A percentile compares a stretch with the other conserved stretches of the same genome.
Evolutionary conservation across 1,139 yeast species (phyloP).

Genomic region (Blastobotrys illinoisensis): DNA sequence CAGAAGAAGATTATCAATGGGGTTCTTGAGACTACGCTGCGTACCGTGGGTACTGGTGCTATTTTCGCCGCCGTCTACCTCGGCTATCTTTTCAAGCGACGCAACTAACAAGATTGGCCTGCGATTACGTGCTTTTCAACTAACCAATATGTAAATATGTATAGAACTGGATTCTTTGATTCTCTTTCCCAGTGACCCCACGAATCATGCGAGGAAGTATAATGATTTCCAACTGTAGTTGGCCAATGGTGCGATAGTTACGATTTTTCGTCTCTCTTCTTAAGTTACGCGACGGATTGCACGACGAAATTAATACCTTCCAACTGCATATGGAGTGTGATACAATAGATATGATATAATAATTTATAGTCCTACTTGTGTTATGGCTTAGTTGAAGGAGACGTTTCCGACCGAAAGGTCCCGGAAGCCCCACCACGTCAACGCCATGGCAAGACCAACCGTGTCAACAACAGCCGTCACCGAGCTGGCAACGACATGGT

Average conservation of each 20-base stretch:
- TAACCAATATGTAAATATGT: not conserved
- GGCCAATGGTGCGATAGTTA: too few relatives aligned
- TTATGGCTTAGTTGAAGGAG: not conserved
- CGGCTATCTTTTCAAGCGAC: not conserved
- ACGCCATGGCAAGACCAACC: slow-evolving; percentile 37
- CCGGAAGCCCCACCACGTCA: slow-evolving; percentile 35
- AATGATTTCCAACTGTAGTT: too few relatives aligned
- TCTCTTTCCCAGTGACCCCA: too few relatives aligned
- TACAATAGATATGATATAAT: too few relatives aligned
- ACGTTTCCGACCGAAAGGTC: slow-evolving; percentile 3
- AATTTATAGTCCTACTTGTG: not conserved
- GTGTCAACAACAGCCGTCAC: slow-evolving; percentile 37
- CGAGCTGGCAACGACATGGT: slow-evolving; percentile 33
- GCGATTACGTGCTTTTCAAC: not conserved
- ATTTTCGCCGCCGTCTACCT: not conserved
- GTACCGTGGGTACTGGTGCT: not conserved
- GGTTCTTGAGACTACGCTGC: not conserved
- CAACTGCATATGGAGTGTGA: too few relatives aligned
- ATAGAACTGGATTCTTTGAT: not conserved
- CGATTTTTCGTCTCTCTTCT: too few relatives aligned
- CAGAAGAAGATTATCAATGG: slow-evolving; percentile 16
- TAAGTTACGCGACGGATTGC: too few relatives aligned
- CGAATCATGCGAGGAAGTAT: too few relatives aligned
- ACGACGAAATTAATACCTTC: too few relatives aligned
- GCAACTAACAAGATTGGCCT: not conserved